Evolutionary conservation across 2,329 filamentous ascomycete genomes (phyloP), one percentile per base, ranked within the genome.

Genomic region (Fusarium odoratissimum): DNA sequence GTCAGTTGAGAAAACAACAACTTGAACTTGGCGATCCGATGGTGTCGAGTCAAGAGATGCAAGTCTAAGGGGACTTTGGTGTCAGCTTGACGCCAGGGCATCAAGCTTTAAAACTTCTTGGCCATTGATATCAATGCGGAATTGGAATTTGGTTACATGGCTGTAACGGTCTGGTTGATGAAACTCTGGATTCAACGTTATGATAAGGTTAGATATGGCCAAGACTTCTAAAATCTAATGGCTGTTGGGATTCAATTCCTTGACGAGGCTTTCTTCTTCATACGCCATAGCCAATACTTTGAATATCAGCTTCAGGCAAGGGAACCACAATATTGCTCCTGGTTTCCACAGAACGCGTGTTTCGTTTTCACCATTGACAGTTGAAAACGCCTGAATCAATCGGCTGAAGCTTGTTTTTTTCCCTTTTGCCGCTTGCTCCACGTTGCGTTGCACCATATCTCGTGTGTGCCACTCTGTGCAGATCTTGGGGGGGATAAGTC

Each of bases 401-500:
- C 45, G 38, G 25, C 25, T 33, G 55, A 73, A 67, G 70, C 61
- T 73, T 73, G 46, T 59, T 71, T 67, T 55, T 40, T 25, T 3
- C 14, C 14, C 25, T 40, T 71, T 73, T 67, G 46, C 61, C 70
- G 70, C 67, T 63, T 60, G 56, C 70, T 73, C 71, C 71, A 73
- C 70, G 66, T 73, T 57, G 46, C 44, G 67, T 73, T 45, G 51
- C 66, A 68, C 41, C 58, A 40, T 37, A 40, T 54, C 19, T 59
- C 37, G 33, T 48, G 65, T 56, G 69, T 62, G 48, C 51, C 51
- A 52, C 54, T 59, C 45, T 69, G 59, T 54, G 66, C 52, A 65
- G 71, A 73, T 73, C 66, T 70, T 19, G 21, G 31, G 35, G 40
- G 40, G 23, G 54, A 33, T n/a, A 54, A 30, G 49, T 38, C 52